Evolutionary conservation across 2,329 filamentous ascomycete genomes (phyloP), one percentile per base, ranked within the genome.

Genomic region (Colletotrichum scovillei): DNA sequence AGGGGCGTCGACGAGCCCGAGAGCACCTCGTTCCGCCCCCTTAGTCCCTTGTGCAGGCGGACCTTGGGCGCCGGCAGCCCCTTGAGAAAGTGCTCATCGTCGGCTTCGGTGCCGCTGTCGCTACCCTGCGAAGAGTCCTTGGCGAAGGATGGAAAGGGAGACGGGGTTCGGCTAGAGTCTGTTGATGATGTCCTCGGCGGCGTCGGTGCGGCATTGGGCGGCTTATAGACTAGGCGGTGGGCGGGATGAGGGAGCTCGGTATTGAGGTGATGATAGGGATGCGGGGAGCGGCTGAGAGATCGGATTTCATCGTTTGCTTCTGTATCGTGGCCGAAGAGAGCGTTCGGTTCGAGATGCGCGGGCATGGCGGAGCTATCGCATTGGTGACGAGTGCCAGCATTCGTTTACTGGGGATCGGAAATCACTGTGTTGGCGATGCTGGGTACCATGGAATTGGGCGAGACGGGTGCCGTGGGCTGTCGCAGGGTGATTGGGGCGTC

Each of bases 21-120:
- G 2, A 88, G 77, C 3, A 78, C 80, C 77, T 88, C 91, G 76
- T 90, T 87, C 72, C 82, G 83, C 72, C 90, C 92, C 73, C 93
- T 89, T 62, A 98, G 82, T 8, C 95, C 95, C 83, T 98, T 98
- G 80, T 93, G 92, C 38, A 91, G 87, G 74, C 91, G 89, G 9
- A 88, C 77, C n/a, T 88, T 92, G 2, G 95, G 94, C 3, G 95
- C 94, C 1, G 96, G 95, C 26, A 98, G 85, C 0, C 95, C 93
- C 81, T 93, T 97, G 69, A 98, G 86, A 77, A 96, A 92, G 75
- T 95, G 93, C 82, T 98, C 96, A 84, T 98, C 96, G 78, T 98
- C 96, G 52, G 96, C 96, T 81, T 98, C 96, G 22, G 95, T 97
- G 28, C 96, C 96, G 81, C 95, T 98, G 77, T 98, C 95, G 81